Percentiles rank a stretch among this genome's conserved stretches.
Conservation (phyloP, 1,284 basidiomycete species). For the Malassezia yamatoensis region DNA sequence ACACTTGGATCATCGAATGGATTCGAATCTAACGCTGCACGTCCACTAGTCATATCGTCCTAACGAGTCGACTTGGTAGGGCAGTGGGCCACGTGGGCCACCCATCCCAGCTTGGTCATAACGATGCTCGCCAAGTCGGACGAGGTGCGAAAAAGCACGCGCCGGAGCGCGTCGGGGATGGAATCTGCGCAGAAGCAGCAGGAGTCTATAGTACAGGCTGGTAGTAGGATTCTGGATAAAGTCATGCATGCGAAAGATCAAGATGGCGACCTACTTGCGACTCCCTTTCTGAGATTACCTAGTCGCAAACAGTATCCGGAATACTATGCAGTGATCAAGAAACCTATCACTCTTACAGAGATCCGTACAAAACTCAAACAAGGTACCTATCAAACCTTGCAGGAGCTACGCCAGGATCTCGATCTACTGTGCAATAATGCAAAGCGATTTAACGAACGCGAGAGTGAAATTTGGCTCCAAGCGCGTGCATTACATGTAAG, state of each 20-base stretch:
- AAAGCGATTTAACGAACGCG: slow-evolving; percentile 74
- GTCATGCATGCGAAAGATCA: slow-evolving; percentile 24
- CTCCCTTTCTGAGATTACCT: slow-evolving; percentile 67
- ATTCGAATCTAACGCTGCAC: slow-evolving; percentile 41
- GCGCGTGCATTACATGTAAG: slow-evolving; percentile 61
- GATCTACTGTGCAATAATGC: slow-evolving; percentile 82
- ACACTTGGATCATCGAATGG: slow-evolving; percentile 49
- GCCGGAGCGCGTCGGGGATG: neutral
- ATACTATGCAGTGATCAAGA: slow-evolving; percentile 76
- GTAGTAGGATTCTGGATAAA: slow-evolving; percentile 20
- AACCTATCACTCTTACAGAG: slow-evolving; percentile 73
- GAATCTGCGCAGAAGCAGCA: slow-evolving; percentile 1
- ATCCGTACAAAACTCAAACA: slow-evolving; percentile 62
- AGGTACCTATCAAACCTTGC: slow-evolving; percentile 58
- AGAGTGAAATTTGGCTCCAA: slow-evolving; percentile 72
- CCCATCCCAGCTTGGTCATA: neutral
- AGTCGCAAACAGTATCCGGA: slow-evolving; percentile 72
- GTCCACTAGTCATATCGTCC: slow-evolving; percentile 7
- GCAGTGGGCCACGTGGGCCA: slow-evolving; percentile 9
- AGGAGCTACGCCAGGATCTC: slow-evolving; percentile 67
- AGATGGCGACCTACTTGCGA: slow-evolving; percentile 52
- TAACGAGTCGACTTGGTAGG: neutral
- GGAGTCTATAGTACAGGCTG: slow-evolving; percentile 2
- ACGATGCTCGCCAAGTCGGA: neutral
- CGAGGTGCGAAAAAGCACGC: slow-evolving; percentile 15